Conservation (phyloP, 208 protist species). For the Trypanosoma caninum region DNA sequence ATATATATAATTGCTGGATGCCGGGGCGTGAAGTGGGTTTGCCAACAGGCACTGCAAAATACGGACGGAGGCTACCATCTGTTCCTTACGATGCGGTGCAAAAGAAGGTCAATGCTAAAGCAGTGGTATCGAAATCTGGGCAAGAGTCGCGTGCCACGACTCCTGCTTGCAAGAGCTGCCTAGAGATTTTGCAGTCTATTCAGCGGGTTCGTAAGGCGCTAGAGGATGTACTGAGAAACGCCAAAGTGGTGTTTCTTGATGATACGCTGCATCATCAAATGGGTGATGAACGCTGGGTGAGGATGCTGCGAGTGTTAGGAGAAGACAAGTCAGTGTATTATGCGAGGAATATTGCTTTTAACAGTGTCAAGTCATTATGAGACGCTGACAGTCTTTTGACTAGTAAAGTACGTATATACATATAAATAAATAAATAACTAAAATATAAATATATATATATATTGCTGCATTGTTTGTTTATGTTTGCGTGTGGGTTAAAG, state of each 20-base stretch:
- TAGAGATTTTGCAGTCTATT: constrained; percentile 9
- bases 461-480: neutral
- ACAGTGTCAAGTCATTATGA: neutral
- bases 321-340: constrained; percentile 23
- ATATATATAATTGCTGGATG: too few relatives aligned
- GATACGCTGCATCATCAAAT: constrained; percentile 65
- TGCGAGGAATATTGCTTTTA: neutral
- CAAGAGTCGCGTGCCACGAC: neutral
- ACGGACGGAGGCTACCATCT: neutral
- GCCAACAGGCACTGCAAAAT: constrained; percentile 3
- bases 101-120: neutral
- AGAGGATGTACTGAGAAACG: constrained; percentile 34
- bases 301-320: constrained; percentile 43
- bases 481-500: too few relatives aligned
- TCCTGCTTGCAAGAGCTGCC: constrained; percentile 17
- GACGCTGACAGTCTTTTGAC: neutral
- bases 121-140: neutral
- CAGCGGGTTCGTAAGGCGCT: constrained; percentile 25
- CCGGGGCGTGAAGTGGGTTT: constrained; percentile 9
- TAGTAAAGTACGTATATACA: neutral
- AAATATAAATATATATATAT: neutral
- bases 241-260: constrained; percentile 47
- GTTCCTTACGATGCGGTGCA: constrained; percentile 1
- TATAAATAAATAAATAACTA: neutral
- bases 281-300: constrained; percentile 58